A percentile compares a stretch with the other conserved stretches of the same genome.
Evolutionary conservation across 1,139 yeast genomes (phyloP).

Genomic region (Yamadazyma trypodendri): DNA sequence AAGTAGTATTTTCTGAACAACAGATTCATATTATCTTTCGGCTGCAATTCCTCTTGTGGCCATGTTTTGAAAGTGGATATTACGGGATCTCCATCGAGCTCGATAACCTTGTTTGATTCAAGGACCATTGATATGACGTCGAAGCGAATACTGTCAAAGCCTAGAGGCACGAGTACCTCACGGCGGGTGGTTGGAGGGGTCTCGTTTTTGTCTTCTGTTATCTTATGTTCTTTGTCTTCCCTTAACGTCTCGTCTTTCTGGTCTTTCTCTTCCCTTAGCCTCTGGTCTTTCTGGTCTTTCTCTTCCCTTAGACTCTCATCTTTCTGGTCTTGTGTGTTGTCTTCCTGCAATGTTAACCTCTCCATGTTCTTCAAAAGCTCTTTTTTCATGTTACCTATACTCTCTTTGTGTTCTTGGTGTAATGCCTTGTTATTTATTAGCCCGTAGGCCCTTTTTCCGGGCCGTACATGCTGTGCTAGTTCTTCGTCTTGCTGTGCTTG

Average conservation of each 20-base stretch:
- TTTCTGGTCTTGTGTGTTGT: background rate
- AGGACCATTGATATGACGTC: background rate
- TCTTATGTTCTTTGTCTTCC: background rate
- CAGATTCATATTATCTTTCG: background rate
- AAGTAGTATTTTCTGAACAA: background rate
- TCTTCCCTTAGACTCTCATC: background rate
- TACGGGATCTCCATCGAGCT: background rate
- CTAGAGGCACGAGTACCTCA: too few relatives aligned
- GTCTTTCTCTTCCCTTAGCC: background rate
- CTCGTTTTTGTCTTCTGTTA: too few relatives aligned
- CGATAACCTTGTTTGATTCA: background rate
- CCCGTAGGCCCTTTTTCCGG: too few relatives aligned
- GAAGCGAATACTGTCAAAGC: too few relatives aligned
- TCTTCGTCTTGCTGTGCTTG: too few relatives aligned
- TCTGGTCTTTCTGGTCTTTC: background rate
- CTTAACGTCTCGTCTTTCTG: background rate
- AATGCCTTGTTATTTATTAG: too few relatives aligned
- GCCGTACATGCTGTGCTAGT: too few relatives aligned
- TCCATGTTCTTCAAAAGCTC: background rate
- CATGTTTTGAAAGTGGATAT: background rate
- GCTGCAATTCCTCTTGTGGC: constrained; percentile 2
- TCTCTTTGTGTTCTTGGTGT: background rate
- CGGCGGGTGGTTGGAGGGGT: too few relatives aligned
- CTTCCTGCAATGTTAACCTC: background rate
- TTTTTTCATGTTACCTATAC: background rate